These are phyloP conservation scores for Populus hybrid DNA, from an alignment of 441 rosid genomes.

Conservation along the genomic window DNA sequence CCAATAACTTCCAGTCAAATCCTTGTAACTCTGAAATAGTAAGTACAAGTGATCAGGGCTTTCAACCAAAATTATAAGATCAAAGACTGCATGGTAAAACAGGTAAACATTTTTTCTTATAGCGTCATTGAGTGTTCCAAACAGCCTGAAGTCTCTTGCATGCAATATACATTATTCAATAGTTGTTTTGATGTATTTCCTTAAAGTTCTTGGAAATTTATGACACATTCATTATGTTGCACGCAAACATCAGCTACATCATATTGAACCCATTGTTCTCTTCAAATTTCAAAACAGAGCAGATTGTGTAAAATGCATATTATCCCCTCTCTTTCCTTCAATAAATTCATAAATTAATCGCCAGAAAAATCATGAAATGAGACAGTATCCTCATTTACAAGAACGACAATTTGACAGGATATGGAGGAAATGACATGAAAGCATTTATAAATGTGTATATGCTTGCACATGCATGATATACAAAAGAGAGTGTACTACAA, in stretches of 20 bases:
- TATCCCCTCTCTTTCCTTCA: neutral
- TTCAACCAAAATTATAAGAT: conserved; percentile 10
- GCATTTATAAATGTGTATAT: neutral
- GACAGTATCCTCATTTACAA: neutral
- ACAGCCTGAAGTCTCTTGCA: neutral
- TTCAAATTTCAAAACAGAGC: neutral
- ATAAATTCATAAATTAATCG: neutral
- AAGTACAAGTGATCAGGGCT: conserved; percentile 17
- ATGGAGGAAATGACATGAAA: neutral
- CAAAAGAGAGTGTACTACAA: neutral
- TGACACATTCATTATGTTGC: neutral
- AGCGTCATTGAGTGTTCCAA: neutral
- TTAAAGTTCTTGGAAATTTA: neutral
- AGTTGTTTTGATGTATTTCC: neutral
- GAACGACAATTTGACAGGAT: neutral
- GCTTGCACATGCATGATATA: neutral
- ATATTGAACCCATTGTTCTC: neutral
- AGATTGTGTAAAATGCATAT: neutral
- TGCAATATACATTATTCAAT: neutral
- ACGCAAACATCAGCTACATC: neutral
- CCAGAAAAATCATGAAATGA: neutral
- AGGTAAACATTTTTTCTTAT: neutral
- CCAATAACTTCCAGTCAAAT: conserved; percentile 85
- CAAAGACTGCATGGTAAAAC: neutral
- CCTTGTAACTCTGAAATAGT: conserved; percentile 72